These are phyloP conservation scores for Triangularia setosa DNA, from an alignment of 2,329 filamentous ascomycete genomes.

Conservation along the genomic window DNA sequence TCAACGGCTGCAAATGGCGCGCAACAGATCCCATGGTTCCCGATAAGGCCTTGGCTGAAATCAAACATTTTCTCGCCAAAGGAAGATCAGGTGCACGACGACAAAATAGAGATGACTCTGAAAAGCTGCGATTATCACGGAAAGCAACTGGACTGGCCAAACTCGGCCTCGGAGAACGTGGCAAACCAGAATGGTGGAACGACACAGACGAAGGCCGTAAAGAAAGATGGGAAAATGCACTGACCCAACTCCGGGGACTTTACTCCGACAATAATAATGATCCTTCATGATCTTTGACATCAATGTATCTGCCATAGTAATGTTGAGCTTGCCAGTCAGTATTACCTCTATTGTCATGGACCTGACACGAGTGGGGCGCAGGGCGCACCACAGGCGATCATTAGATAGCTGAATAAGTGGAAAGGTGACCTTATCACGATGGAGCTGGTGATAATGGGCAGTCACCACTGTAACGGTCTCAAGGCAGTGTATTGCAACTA, in stretches of 20 bases:
- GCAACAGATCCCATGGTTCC: slow-evolving; percentile 14
- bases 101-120: background rate
- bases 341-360: no score
- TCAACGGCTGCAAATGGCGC: slow-evolving; percentile 13
- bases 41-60: background rate
- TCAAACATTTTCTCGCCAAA: slow-evolving; percentile 14
- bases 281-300: no score
- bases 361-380: no score
- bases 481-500: no score
- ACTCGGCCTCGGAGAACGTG: slow-evolving; percentile 12
- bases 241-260: slow-evolving; percentile 3
- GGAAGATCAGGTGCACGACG: slow-evolving; percentile 5
- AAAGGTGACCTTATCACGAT: no score
- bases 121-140: background rate
- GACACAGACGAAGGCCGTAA: slow-evolving; percentile 7
- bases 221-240: slow-evolving; percentile 9
- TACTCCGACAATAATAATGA: background rate
- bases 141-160: background rate
- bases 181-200: slow-evolving; percentile 19
- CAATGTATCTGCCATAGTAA: no score
- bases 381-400: no score
- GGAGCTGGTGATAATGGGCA: no score
- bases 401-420: no score
- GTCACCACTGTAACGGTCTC: no score
- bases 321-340: no score